A percentile compares a stretch with the other conserved stretches of the same genome.
Evolutionary conservation across 192 early-diverging fungal genomes (phyloP).

Genomic region (Entomortierella beljakovae): DNA sequence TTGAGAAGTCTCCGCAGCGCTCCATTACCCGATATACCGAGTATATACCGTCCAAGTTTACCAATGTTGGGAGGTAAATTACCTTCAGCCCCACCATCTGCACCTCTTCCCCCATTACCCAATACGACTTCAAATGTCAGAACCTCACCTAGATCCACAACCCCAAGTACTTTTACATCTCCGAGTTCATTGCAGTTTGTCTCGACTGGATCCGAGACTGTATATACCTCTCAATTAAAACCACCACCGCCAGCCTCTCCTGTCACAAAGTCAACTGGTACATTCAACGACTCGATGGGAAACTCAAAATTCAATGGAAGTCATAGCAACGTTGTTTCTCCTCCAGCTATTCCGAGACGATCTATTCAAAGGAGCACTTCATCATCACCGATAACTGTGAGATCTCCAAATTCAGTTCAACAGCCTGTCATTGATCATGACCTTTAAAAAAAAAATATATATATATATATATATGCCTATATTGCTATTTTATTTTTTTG

Average conservation of each 20-base stretch:
- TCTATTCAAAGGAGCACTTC: constrained; percentile 40
- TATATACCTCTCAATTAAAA: background rate
- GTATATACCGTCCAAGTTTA: background rate
- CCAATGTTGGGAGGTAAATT: background rate
- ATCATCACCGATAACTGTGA: constrained; percentile 19
- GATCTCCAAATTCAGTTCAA: constrained; percentile 12
- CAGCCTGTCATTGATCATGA: background rate
- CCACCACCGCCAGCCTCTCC: background rate
- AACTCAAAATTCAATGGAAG: background rate
- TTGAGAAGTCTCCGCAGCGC: constrained; percentile 9
- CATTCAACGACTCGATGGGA: background rate
- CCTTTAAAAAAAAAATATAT: background rate
- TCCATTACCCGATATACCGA: background rate
- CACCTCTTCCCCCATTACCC: background rate
- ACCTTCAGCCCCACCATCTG: background rate
- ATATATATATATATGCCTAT: background rate
- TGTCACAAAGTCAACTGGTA: background rate
- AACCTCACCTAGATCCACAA: too few species aligned
- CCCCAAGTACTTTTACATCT: background rate
- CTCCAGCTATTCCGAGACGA: constrained; percentile 27
- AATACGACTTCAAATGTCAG: too few species aligned
- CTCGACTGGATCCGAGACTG: background rate
- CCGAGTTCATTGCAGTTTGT: background rate
- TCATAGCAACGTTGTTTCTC: background rate
- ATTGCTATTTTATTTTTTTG: too few species aligned